phyloP scores from a whole-genome alignment of 257 asterid genomes.

The Prunella vulgaris region DNA sequence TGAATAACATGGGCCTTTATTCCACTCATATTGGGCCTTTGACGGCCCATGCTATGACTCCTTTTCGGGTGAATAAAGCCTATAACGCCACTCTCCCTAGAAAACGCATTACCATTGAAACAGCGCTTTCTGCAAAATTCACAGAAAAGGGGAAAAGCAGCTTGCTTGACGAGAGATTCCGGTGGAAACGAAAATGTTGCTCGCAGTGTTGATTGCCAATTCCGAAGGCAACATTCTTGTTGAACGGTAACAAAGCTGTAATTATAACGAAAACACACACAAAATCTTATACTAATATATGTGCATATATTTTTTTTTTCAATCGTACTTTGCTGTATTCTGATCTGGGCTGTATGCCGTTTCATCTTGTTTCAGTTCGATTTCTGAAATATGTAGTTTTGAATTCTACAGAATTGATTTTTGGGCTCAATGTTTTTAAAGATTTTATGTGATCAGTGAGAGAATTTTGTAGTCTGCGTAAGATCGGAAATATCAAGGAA shows the following conservation, averaged over 20 bases:
- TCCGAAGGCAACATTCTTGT: slow-evolving; percentile 95
- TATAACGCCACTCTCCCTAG: background rate
- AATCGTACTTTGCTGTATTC: background rate
- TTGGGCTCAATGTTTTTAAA: background rate
- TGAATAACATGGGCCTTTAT: too few relatives aligned
- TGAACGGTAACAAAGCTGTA: slow-evolving; percentile 51
- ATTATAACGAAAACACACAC: background rate
- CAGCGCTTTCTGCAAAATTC: background rate
- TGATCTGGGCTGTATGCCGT: slow-evolving; percentile 1
- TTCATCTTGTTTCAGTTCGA: background rate
- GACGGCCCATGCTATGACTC: background rate
- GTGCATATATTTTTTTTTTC: background rate
- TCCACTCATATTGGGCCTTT: background rate
- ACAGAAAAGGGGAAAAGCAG: background rate
- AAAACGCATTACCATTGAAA: background rate
- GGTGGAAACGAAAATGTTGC: slow-evolving; percentile 45
- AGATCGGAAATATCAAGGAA: background rate
- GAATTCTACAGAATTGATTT: background rate
- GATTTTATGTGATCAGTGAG: background rate
- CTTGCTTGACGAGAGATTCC: slow-evolving; percentile 23
- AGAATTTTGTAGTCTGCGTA: background rate
- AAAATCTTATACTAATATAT: background rate
- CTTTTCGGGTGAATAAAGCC: background rate
- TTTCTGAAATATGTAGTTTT: background rate
- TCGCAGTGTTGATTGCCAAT: slow-evolving; percentile 80